Base-by-base conservation (phyloP, 345 rosid genomes). In the Euphorbia pulcherrima region DNA sequence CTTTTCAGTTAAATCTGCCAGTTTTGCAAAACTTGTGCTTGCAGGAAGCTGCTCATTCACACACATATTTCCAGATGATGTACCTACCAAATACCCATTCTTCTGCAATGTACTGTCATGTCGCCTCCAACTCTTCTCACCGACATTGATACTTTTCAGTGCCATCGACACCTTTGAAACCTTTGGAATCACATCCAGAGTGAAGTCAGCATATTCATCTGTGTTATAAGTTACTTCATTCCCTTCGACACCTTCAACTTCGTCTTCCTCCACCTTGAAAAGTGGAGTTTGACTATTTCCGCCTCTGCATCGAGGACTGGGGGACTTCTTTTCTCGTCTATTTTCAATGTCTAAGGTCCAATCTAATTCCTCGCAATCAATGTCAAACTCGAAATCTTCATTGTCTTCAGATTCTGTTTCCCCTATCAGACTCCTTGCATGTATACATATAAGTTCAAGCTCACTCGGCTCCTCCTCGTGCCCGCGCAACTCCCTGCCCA, bases 401-500 rank as follows among this genome's bases (percentile, higher is more conserved):
- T 55, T 54, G 47, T 69, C 79, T 59, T 65, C 77, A 18, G 21
- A 16, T 56, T 65, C 73, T 58, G 60, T 63, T 60, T 78, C 72
- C 56, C 50, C 71, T 30, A 73, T 29, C 57, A 53, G 52, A 61
- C 23, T 64, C 65, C 80, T 76, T 23, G 81, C 85, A 65, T 82
- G 75, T 29, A 78, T 73, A 63, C 82, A 76, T 72, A 82, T 29
- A n/a, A 65, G 58, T 77, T 82, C 82, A 41, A 82, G 72, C 62
- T 76, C 75, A 67, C 85, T 81, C 1, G 80, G 80, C 60, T 78
- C 76, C 70, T 78, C 85, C 12, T 70, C 78, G 17, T 65, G 80
- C 23, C 80, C 80, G 13, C 28, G 57, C 52, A 76, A 78, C 77
- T 82, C 85, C 67, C 85, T 78, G 47, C 80, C 79, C 83, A 82